Evolutionary conservation across 2,329 filamentous ascomycete species (phyloP), one percentile per base, ranked within the genome.

Genomic region (Xylariaceae sp.): DNA sequence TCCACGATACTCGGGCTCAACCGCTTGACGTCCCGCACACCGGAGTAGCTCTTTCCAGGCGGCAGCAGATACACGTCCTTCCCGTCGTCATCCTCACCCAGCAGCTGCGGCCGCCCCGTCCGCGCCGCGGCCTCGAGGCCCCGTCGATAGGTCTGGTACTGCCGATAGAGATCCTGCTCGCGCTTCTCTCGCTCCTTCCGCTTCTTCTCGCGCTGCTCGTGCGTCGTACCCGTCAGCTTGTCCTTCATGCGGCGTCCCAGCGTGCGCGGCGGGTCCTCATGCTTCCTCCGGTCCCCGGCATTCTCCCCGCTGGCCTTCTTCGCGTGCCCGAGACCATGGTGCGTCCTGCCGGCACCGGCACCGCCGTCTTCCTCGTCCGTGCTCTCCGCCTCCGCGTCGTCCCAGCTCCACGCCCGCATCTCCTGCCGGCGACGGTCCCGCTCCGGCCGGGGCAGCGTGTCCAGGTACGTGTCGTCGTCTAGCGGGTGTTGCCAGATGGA

Each of bases 401-500:
- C 62, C 4, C 56, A 47, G 35, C 48, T 65, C 29, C 54, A 60
- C 19, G 52, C 56, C 16, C 57, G 53, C 36, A 64, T 59, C 31
- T 66, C 49, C 7, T 57, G 55, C 34, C 61, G 61, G 31, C 79
- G 63, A 17, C 65, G 60, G 34, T 72, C 69, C 16, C 76, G 67
- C 51, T 81, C 74, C 37, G 68, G 60, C 0, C 66, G 56, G 0
- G 68, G 57, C 0, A 82, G 63, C 0, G 68, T 69, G 22, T 53
- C 53, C 19, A 82, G 62, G 54, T 73, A 81, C 38, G 69, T 50
- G 2, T 74, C 68, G 52, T 81, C 78, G 52, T 82, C 79, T 56
- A 79, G 75, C 0, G 79, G 78, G 53, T 82, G 79, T 34, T 72
- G 67, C 79, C 79, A 82, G 50, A 78, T 79, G 42, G 72, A 73